phyloP scores from a whole-genome alignment of 164 flowering plant genomes.

The Berberis thunbergii region DNA sequence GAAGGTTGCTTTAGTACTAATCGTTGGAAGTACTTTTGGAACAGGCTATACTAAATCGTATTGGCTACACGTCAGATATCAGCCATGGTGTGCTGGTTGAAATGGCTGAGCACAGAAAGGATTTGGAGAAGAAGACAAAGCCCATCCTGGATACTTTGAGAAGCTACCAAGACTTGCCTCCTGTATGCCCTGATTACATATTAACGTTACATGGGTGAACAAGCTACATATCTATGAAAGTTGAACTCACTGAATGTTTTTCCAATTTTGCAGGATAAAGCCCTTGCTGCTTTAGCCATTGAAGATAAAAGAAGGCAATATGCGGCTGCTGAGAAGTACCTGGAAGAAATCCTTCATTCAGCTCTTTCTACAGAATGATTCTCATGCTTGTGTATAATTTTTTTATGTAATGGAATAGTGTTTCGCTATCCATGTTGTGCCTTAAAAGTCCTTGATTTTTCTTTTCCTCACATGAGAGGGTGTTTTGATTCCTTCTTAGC shows the following conservation, averaged over 20 bases:
- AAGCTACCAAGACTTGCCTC: constrained; percentile 97
- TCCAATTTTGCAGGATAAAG: constrained; percentile 58
- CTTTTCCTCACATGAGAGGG: no score
- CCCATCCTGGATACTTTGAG: constrained; percentile 85
- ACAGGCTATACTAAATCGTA: constrained; percentile 78
- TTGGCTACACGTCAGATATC: constrained; percentile 80
- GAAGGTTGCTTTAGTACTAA: not conserved
- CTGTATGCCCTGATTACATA: constrained; percentile 37
- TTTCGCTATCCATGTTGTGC: no score
- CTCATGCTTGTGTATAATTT: not conserved
- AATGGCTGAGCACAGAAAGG: constrained; percentile 85
- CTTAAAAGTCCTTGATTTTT: no score
- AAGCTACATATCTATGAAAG: not conserved
- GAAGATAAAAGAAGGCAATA: constrained; percentile 90
- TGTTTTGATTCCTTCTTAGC: no score
- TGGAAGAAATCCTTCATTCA: constrained; percentile 81
- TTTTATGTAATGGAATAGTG: no score
- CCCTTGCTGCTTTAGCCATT: constrained; percentile 86
- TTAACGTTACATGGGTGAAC: not conserved
- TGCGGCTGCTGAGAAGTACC: constrained; percentile 87
- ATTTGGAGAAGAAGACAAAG: constrained; percentile 85
- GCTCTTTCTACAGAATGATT: constrained; percentile 43
- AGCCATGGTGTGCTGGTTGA: constrained; percentile 87
- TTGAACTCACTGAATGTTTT: not conserved
- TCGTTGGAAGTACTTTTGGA: not conserved